Conservation (phyloP, 129 eudicot species). For the Centrapalus pauciflorus region DNA sequence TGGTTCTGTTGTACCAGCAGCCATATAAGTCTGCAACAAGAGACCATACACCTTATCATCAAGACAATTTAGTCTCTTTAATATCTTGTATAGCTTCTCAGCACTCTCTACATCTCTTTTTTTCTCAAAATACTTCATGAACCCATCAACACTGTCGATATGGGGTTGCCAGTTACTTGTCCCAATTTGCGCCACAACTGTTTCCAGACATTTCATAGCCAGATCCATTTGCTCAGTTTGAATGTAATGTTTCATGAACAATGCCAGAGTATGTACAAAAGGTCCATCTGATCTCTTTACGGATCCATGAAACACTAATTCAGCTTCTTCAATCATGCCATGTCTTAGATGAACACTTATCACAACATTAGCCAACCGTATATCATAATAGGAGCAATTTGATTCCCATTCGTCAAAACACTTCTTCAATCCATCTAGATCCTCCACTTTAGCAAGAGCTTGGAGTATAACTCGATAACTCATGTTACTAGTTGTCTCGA, state of each 20-base stretch:
- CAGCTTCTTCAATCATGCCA: slow-evolving; percentile 62
- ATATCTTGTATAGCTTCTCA: slow-evolving; percentile 42
- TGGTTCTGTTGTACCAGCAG: slow-evolving; percentile 38
- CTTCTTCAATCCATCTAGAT: slow-evolving; percentile 40
- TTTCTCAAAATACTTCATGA: slow-evolving; percentile 36
- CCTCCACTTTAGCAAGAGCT: slow-evolving; percentile 51
- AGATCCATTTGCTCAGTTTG: slow-evolving; percentile 25
- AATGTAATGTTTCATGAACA: slow-evolving; percentile 31
- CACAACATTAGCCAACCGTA: slow-evolving; percentile 37
- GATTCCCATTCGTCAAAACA: slow-evolving; percentile 76
- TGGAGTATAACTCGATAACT: slow-evolving; percentile 53
- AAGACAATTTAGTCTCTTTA: slow-evolving; percentile 42
- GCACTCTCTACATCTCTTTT: slow-evolving; percentile 50
- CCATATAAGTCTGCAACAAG: slow-evolving; percentile 48
- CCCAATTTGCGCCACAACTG: slow-evolving; percentile 35
- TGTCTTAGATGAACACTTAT: slow-evolving; percentile 41
- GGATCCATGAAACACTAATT: slow-evolving; percentile 31
- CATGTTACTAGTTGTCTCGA: slow-evolving; percentile 31
- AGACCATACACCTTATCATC: slow-evolving; percentile 37
- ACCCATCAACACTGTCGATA: slow-evolving; percentile 21
- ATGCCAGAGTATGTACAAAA: slow-evolving; percentile 27
- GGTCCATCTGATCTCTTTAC: slow-evolving; percentile 37
- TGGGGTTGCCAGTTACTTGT: slow-evolving; percentile 30
- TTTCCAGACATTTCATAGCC: slow-evolving; percentile 46
- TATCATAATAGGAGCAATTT: slow-evolving; percentile 40